phyloP scores from a whole-genome alignment of 208 protist genomes.

The Entamoeba histolytica region DNA sequence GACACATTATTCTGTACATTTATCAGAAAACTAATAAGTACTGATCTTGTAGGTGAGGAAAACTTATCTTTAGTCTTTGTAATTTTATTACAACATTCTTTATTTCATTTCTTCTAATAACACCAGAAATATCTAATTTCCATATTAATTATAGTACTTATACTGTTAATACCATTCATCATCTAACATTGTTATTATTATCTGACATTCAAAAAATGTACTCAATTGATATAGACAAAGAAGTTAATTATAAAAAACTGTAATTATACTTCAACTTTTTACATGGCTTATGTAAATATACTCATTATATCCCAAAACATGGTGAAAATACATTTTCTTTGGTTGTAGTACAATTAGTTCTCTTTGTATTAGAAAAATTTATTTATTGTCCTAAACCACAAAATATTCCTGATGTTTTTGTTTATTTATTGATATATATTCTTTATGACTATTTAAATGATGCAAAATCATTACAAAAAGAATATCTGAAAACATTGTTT shows the following conservation, averaged over 20 bases:
- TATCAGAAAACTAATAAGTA: neutral
- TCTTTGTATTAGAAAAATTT: neutral
- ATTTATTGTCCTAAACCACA: neutral
- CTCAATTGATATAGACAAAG: too few relatives aligned
- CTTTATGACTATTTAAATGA: neutral
- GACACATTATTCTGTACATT: neutral
- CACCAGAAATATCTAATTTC: neutral
- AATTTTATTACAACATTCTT: neutral
- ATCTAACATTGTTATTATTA: neutral
- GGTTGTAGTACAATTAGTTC: neutral
- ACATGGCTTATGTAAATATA: neutral
- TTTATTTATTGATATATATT: neutral
- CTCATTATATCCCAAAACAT: neutral
- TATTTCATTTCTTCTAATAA: neutral
- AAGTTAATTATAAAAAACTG: neutral
- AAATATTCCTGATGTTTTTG: neutral
- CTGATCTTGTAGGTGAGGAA: neutral
- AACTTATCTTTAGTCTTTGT: neutral
- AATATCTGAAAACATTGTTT: neutral
- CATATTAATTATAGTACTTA: neutral
- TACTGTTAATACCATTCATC: neutral
- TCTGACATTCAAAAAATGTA: neutral
- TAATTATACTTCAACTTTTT: neutral
- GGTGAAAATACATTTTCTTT: neutral
- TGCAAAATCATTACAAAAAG: neutral